phyloP scores from a whole-genome alignment of 805 yeast species.

The Schwanniomyces occidentalis region DNA sequence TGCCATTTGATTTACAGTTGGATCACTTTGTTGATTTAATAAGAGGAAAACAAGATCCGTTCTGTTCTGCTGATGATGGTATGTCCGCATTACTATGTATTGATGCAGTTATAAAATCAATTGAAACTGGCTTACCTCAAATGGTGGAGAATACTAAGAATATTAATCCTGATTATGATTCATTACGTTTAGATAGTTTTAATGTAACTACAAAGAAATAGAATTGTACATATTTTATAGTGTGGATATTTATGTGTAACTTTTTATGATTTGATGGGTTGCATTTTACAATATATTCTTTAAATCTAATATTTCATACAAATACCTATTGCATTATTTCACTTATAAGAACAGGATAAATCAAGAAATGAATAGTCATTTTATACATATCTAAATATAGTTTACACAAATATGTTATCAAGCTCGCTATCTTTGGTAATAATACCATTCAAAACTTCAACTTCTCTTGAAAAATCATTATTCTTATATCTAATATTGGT shows the following conservation, averaged over 20 bases:
- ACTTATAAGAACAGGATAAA: no score
- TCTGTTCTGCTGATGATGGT: constrained; percentile 39
- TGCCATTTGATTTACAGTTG: constrained; percentile 40
- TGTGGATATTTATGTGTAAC: no score
- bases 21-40: constrained; percentile 38
- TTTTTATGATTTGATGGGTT: no score
- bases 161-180: constrained; percentile 19
- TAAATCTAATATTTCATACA: no score
- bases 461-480: constrained; percentile 9
- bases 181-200: constrained; percentile 12
- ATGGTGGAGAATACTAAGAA: constrained; percentile 23
- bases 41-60: constrained; percentile 25
- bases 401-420: no score
- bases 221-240: no score
- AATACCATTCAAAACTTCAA: constrained; percentile 15
- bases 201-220: no score
- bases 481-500: constrained; percentile 10
- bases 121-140: constrained; percentile 35
- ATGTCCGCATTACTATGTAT: constrained; percentile 37
- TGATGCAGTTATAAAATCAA: constrained; percentile 34
- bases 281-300: no score
- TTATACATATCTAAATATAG: no score
- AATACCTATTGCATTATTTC: no score
- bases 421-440: constrained; percentile 14
- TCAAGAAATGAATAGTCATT: no score